These are phyloP conservation scores for Saitozyma sp. DNA, from an alignment of 768 basidiomycete genomes.

Conservation along the genomic window DNA sequence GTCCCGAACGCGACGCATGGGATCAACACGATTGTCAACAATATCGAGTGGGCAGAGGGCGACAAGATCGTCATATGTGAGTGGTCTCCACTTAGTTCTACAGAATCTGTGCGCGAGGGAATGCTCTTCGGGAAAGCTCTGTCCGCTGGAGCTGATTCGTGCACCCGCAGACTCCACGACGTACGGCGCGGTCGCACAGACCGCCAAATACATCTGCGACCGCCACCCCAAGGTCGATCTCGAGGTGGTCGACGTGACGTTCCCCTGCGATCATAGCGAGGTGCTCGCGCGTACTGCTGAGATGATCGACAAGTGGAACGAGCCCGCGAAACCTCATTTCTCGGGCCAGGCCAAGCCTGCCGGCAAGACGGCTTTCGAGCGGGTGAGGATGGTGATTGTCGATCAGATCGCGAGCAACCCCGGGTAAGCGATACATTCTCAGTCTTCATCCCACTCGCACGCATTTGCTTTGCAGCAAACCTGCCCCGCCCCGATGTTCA, in stretches of 20 bases:
- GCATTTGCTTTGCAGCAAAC: no score
- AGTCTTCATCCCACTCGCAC: not conserved
- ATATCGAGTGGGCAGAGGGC: constrained; percentile 66
- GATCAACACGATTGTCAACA: constrained; percentile 66
- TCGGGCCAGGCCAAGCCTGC: not conserved
- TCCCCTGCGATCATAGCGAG: not conserved
- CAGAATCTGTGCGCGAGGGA: no score
- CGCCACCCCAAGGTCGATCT: not conserved
- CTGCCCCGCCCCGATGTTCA: no score
- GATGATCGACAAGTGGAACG: not conserved
- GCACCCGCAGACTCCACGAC: constrained; percentile 66
- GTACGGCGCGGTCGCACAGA: not conserved
- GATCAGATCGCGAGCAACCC: not conserved
- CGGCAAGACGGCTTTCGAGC: constrained; percentile 62
- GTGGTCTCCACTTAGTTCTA: not conserved
- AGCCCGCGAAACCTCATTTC: not conserved
- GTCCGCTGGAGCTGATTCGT: constrained; percentile 1
- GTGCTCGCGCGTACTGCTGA: not conserved
- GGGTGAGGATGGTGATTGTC: not conserved
- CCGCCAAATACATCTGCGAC: not conserved
- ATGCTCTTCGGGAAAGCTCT: no score
- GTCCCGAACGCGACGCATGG: constrained; percentile 64
- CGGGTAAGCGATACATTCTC: constrained; percentile 54
- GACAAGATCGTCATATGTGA: constrained; percentile 68
- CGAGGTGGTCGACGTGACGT: not conserved